A percentile compares a stretch with the other conserved stretches of the same genome.
These are phyloP conservation scores for Aegilops umbellulata DNA, from an alignment of 176 grass and related monocot species.

Conservation along the genomic window DNA sequence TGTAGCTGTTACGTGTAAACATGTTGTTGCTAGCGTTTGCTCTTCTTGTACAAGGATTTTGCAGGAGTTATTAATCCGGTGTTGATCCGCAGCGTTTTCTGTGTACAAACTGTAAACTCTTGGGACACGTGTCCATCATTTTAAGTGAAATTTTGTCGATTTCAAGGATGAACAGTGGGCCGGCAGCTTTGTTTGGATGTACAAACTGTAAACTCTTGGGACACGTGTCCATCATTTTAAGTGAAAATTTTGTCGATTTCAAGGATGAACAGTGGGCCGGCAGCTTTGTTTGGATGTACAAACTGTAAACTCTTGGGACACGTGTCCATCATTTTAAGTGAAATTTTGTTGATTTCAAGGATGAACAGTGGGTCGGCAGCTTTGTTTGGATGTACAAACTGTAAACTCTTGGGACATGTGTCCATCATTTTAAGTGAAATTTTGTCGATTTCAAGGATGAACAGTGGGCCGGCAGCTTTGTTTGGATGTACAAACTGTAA, in stretches of 20 bases:
- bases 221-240: too few relatives aligned
- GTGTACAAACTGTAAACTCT: background rate
- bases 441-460: background rate
- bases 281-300: too few relatives aligned
- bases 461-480: background rate
- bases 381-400: slow-evolving; percentile 15
- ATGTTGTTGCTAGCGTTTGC: slow-evolving; percentile 11
- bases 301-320: too few relatives aligned
- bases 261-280: too few relatives aligned
- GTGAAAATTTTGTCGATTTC: too few relatives aligned
- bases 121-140: background rate
- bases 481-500: too few relatives aligned
- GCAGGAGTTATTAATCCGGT: background rate
- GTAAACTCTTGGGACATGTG: background rate
- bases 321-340: too few relatives aligned
- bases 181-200: background rate
- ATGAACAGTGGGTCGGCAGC: too few relatives aligned
- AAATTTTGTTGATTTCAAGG: too few relatives aligned
- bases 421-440: background rate
- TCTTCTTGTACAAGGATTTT: slow-evolving; percentile 38
- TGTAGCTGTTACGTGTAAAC: slow-evolving; percentile 47
- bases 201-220: too few relatives aligned
- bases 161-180: background rate
- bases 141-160: background rate
- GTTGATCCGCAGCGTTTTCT: background rate